Evolutionary conservation across 768 basidiomycete genomes (phyloP).

Genomic region (Megacollybia marginata): DNA sequence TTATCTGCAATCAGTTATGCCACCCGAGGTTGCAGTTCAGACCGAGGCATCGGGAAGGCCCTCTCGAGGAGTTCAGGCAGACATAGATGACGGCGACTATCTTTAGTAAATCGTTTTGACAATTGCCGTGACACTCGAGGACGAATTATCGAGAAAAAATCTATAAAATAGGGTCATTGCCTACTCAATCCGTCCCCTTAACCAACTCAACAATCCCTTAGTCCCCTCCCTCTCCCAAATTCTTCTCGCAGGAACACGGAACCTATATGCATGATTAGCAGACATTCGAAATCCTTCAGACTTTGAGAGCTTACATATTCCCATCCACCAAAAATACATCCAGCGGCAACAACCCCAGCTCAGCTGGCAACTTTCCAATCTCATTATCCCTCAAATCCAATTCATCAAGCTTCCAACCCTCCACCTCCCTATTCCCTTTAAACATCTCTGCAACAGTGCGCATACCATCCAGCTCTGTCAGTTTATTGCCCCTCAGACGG

Average conservation of each 20-base stretch:
- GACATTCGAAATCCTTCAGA: neutral
- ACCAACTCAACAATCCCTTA: conserved; percentile 72
- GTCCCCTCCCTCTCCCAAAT: conserved; percentile 88
- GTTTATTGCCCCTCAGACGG: conserved; percentile 59
- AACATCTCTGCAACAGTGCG: conserved; percentile 54
- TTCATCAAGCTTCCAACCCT: conserved; percentile 74
- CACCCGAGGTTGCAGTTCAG: no score
- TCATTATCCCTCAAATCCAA: conserved; percentile 80
- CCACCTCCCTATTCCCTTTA: conserved; percentile 53
- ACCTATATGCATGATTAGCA: conserved; percentile 31
- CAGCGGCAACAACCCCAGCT: conserved; percentile 67
- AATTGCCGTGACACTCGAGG: no score
- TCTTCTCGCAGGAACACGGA: conserved; percentile 72
- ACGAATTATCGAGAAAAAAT: no score
- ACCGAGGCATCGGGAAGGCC: no score
- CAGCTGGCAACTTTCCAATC: conserved; percentile 58
- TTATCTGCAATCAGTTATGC: no score
- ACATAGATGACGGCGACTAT: no score
- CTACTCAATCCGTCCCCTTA: conserved; percentile 61
- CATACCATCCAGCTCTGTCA: conserved; percentile 58
- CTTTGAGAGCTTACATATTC: conserved; percentile 49
- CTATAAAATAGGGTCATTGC: conserved; percentile 15
- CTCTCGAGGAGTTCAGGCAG: no score
- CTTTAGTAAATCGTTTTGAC: no score
- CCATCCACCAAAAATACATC: conserved; percentile 83